Evolutionary conservation across 202 grass and related monocot species (phyloP).

Genomic region (Miscanthus sacchariflorus): DNA sequence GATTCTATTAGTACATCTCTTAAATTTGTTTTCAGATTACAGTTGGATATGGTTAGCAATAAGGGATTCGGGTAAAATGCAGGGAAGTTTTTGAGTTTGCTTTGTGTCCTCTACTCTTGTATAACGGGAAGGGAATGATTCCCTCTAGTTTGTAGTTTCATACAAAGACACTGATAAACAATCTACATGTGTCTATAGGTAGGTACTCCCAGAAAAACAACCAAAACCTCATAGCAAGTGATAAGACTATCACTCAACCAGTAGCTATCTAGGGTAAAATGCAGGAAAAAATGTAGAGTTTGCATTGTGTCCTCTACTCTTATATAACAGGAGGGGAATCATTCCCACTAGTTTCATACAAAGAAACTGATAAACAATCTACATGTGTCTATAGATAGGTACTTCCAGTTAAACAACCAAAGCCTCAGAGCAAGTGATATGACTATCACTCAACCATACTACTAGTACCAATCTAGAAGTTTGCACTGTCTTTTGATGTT

Average conservation of each 20-base stretch:
- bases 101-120: too few species aligned
- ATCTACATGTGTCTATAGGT: too few species aligned
- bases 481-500: neutral
- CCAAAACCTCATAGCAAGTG: too few species aligned
- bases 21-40: neutral
- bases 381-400: neutral
- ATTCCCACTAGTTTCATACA: neutral
- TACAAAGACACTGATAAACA: too few species aligned
- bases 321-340: neutral
- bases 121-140: too few species aligned
- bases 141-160: too few species aligned
- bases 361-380: neutral
- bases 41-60: neutral
- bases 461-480: neutral
- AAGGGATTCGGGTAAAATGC: neutral
- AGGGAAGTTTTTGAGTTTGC: neutral
- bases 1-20: slow-evolving; percentile 1
- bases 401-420: neutral
- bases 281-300: neutral
- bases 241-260: too few species aligned
- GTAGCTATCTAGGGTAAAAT: too few species aligned
- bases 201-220: too few species aligned
- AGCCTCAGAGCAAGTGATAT: neutral
- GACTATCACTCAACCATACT: neutral
- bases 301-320: neutral